Evolutionary conservation across 2,329 filamentous ascomycete genomes (phyloP), one percentile per base, ranked within the genome.

Genomic region (Aureobasidium musti): DNA sequence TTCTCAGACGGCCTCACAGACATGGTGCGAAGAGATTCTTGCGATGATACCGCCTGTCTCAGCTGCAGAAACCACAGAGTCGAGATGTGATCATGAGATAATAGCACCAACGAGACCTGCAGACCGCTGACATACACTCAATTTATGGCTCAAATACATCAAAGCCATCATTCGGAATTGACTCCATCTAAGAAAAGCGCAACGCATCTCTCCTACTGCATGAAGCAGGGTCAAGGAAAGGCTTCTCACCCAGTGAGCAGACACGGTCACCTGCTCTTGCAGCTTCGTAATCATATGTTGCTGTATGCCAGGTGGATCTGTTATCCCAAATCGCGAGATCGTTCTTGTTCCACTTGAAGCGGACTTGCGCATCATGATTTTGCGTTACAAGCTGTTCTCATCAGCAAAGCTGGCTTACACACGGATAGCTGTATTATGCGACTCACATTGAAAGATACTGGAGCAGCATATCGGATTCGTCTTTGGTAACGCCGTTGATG

Each of bases 271-370:
- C 67, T 6, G 67, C 64, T 61, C 67, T 65, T 28, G 67, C 35
- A 33, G 45, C 67, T 19, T 68, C 63, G 33, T 68, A 68, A 26
- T 68, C 67, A 26, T 68, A 68, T 13, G 63, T 68, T 13, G 64
- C 64, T 17, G 53, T 59, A 21, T 66, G 64, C 64, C 64, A 66
- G 17, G 52, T 66, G 7, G 53, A 66, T 52, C 68, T 54, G 41
- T 69, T 90, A 72, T 90, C 87, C 87, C 88, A 90, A 67, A 90
- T 82, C 0, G 87, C 87, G 1, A 91, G 85, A 67, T 89, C 88
- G 49, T 85, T 82, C 69, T 85, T 83, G 50, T 82, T 80, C 87
- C 88, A 89, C 70, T 84, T 82, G 72, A 89, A 86, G 21, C 89
- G 82, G 6, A 85, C 88, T 71, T 91, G 89, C 67, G 89, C 81